Evolutionary conservation across 352 stramenopile genomes (phyloP).

Genomic region (Pythium chondricola): DNA sequence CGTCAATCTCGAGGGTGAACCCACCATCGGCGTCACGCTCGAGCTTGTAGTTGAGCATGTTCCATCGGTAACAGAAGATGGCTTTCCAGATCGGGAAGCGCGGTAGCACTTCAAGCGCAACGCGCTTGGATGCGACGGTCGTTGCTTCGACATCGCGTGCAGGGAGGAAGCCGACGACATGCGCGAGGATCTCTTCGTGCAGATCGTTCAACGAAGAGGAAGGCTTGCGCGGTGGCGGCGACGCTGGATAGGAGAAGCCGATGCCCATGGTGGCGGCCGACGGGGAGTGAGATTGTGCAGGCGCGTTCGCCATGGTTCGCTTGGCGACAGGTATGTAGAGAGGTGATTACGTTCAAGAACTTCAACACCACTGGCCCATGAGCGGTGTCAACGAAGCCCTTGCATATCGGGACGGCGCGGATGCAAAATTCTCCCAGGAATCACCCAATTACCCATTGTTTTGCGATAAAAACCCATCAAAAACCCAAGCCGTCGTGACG

Average conservation of each 20-base stretch:
- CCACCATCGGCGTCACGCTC: constrained; percentile 21
- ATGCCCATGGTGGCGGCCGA: constrained; percentile 14
- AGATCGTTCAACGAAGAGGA: constrained; percentile 21
- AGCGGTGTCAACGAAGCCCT: too few relatives aligned
- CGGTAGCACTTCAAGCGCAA: constrained; percentile 40
- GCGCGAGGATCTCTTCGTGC: constrained; percentile 46
- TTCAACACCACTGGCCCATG: too few relatives aligned
- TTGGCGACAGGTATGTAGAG: too few relatives aligned
- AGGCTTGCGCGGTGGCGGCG: background rate
- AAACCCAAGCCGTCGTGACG: too few relatives aligned
- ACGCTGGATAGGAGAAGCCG: background rate
- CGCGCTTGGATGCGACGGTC: constrained; percentile 37
- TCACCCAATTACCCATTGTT: too few relatives aligned
- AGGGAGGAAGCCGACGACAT: constrained; percentile 30
- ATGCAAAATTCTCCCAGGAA: too few relatives aligned
- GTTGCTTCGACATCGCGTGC: constrained; percentile 50
- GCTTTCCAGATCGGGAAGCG: constrained; percentile 56
- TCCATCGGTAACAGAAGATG: constrained; percentile 56
- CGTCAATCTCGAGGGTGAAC: constrained; percentile 21
- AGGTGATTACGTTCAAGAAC: too few relatives aligned
- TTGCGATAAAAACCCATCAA: too few relatives aligned
- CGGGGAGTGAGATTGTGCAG: too few relatives aligned
- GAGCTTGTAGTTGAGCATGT: constrained; percentile 52
- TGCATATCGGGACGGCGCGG: too few relatives aligned
- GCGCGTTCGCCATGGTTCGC: too few relatives aligned